Base-by-base conservation (phyloP, 345 rosid species). In the Arabidopsis arenosa region DNA sequence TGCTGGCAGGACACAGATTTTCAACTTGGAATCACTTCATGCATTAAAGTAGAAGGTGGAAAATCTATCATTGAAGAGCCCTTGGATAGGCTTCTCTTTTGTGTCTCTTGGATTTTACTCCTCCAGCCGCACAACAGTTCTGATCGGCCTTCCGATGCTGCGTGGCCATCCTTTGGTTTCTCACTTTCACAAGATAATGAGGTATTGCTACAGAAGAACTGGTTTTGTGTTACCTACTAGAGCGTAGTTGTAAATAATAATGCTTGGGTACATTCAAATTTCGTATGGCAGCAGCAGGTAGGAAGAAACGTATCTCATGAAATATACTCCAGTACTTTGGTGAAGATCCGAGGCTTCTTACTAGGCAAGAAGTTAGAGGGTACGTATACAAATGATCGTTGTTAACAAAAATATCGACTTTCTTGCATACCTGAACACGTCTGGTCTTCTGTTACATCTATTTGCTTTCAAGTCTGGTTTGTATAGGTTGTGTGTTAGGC, bases 111-210 rank as follows among this genome's bases (percentile, higher is more conserved):
- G 89, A 90, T 90, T 76, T 78, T 85, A 73, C 85, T 90, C 65
- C 85, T 89, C 77, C 92, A 87, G 80, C 84, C 84, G 7, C 84
- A 70, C 63, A 84, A 85, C 66, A 84, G 71, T 82, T 57, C 77
- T 43, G 78, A 78, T 68, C 62, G 44, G 64, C 70, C 82, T 51
- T 70, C 76, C 28, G 84, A 88, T 80, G 70, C 86, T 15, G 53
- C 84, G 4, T 83, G 89, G 91, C 63, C 88, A 54, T 84, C 87
- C 75, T 84, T 90, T 75, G 91, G 93, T 72, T 92, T 92, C 84
- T 86, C 97, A 59, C 90, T 92, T 83, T 87, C 97, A 2, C 97
- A 88, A 81, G 96, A 92, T 39, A 84, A 77, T 79, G 96, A 90
- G 92, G 96, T 87, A 87, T 44, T 33, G 18, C 14, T 65, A 32